Evolutionary conservation across 2,329 filamentous ascomycete species (phyloP), one percentile per base, ranked within the genome.

Genomic region (Xylaria sp.): DNA sequence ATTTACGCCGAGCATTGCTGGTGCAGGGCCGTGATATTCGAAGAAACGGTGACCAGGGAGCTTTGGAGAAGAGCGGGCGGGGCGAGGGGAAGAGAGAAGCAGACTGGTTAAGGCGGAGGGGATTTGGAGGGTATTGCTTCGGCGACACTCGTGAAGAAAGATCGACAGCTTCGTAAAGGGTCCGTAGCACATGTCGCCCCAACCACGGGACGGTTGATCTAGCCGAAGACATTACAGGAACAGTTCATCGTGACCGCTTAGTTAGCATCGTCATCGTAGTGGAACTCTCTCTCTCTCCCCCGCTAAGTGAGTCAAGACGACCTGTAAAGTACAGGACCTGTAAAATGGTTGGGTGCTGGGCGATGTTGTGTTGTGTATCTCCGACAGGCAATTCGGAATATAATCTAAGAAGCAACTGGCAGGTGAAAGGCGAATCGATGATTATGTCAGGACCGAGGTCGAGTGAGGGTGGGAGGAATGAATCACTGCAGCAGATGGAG

Each of bases 1-100:
- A 85, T 72, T 83, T 85, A 65, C 81, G 82, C 11, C 82, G 82
- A 27, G 83, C 78, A 73, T 83, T 80, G 63, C 77, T 76, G 29
- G 76, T 72, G 65, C 78, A 77, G 53, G 77, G 68, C 71, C 77
- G 77, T 76, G 75, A 64, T 29, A 51, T 22, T 61, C 67, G 69
- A 45, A 73, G 72, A 54, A 73, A 74, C 3, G 73, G 68, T 66
- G 75, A 76, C 38, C 70, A 72, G 45, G 74, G 75, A 20, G 72
- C 63, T 44, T 70, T 72, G 20, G 73, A 72, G 22, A 76, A 73
- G 53, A 64, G 75, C 60, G 61, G 61, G 22, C 56, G 54, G 29
- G 66, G 38, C 54, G 69, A 70, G 29, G 70, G 70, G 61, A 67
- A 69, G 60, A 69, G 73, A 31, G 72, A 65, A 6, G 72, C 54